Conservation (phyloP, 108 stramenopile genomes). For the Nitzschia sp. region DNA sequence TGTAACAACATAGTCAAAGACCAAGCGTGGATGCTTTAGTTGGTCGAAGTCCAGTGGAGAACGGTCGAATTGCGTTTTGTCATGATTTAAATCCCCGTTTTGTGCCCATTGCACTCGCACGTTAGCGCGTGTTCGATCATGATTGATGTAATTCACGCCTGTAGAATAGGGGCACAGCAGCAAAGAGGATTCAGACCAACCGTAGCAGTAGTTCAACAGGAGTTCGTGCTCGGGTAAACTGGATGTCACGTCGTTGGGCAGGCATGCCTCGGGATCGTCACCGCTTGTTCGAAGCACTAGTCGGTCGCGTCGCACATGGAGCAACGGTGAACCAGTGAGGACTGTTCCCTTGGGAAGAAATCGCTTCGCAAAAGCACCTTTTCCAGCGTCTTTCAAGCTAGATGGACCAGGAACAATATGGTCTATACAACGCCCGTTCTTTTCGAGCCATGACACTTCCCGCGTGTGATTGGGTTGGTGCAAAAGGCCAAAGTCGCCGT, state of each 20-base stretch:
- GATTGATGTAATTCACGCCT: slow-evolving; percentile 68
- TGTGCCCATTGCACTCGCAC: slow-evolving; percentile 48
- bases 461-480: slow-evolving; percentile 28
- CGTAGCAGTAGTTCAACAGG: slow-evolving; percentile 77
- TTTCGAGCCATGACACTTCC: slow-evolving; percentile 35
- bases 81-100: slow-evolving; percentile 33
- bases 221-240: slow-evolving; percentile 41
- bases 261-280: no score
- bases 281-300: not conserved
- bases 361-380: slow-evolving; percentile 72
- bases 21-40: slow-evolving; percentile 25
- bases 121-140: slow-evolving; percentile 30
- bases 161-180: slow-evolving; percentile 70
- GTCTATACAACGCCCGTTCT: slow-evolving; percentile 35
- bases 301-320: slow-evolving; percentile 30
- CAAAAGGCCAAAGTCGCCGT: not conserved
- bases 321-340: slow-evolving; percentile 59
- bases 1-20: slow-evolving; percentile 57
- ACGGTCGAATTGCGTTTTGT: slow-evolving; percentile 40
- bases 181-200: slow-evolving; percentile 48
- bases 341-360: slow-evolving; percentile 30
- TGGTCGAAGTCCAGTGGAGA: slow-evolving; percentile 34
- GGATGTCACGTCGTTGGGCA: not conserved
- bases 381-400: slow-evolving; percentile 54
- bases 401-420: slow-evolving; percentile 40